These are phyloP conservation scores for Claviceps citrina DNA, from an alignment of 2,329 filamentous ascomycete genomes.

Conservation along the genomic window DNA sequence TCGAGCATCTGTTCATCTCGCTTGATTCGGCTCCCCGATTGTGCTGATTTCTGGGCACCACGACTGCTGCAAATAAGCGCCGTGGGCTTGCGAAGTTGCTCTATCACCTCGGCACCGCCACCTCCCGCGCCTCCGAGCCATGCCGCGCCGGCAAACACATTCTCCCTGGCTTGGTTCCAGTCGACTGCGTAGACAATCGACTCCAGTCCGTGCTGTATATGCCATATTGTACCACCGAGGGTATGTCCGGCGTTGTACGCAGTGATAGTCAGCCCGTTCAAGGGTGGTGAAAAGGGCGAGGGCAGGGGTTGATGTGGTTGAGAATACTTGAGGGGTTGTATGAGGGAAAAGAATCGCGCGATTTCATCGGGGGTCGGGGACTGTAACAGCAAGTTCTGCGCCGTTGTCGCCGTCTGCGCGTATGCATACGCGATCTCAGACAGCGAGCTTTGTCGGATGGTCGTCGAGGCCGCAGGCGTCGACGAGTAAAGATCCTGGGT, in stretches of 20 bases:
- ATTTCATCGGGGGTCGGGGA: slow-evolving; percentile 80
- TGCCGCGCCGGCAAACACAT: slow-evolving; percentile 81
- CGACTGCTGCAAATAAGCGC: slow-evolving; percentile 84
- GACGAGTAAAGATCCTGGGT: slow-evolving; percentile 87
- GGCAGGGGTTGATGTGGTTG: slow-evolving; percentile 84
- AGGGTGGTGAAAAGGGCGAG: slow-evolving; percentile 73
- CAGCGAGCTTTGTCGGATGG: slow-evolving; percentile 60
- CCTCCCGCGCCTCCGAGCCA: slow-evolving; percentile 75
- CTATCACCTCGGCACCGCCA: slow-evolving; percentile 78
- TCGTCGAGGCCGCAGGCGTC: slow-evolving; percentile 71
- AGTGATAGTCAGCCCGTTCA: slow-evolving; percentile 85
- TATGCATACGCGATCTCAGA: slow-evolving; percentile 44
- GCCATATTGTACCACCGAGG: slow-evolving; percentile 94
- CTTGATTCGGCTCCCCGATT: slow-evolving; percentile 58
- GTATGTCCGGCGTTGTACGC: slow-evolving; percentile 95
- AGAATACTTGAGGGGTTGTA: slow-evolving; percentile 89
- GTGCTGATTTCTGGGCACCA: slow-evolving; percentile 56
- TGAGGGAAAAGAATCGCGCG: slow-evolving; percentile 74
- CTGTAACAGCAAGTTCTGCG: slow-evolving; percentile 43
- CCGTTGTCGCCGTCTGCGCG: slow-evolving; percentile 32
- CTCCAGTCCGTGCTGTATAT: slow-evolving; percentile 90
- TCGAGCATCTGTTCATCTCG: slow-evolving; percentile 75
- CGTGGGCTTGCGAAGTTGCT: slow-evolving; percentile 83
- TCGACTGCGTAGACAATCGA: slow-evolving; percentile 96
- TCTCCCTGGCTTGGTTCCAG: slow-evolving; percentile 96